Base-by-base conservation (phyloP, 2,329 filamentous ascomycete genomes). In the Fusarium euwallaceae region DNA sequence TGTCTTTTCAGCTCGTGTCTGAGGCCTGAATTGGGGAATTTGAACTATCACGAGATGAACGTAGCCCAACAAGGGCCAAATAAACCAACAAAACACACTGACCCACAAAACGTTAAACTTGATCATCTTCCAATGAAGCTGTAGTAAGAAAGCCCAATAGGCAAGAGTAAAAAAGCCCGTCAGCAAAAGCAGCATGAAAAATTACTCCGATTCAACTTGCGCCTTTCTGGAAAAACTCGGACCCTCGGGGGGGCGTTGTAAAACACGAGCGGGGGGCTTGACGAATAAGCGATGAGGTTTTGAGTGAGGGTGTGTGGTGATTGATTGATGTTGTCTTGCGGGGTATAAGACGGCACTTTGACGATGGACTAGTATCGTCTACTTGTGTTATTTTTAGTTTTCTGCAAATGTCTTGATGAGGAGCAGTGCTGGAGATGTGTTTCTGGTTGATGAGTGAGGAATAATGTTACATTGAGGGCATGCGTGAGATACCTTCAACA, bases 201-300 rank as follows among this genome's bases (percentile, higher is more conserved):
- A 17, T 58, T 58, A 22, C 58, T 17, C 58, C 58, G 43, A 48
- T 16, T 4, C 37, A 39, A 41, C 37, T 41, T 41, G 24, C 32
- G 5, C 39, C n/a, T n/a, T 43, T 48, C 43, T 48, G 43, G 43
- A 45, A 48, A 48, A 48, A 48, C 43, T n/a, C 48, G 48, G 59
- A 61, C 37, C 24, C 37, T 61, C 37, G 41, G n/a, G 41, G 20
- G 43, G 43, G 43, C 43, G 20, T 24, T 45, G 39, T 20, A 9
- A 12, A 60, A 61, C 59, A 48, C 59, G 59, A 61, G 59, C 27
- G 20, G 27, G 56, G 58, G 59, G 43, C 43, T 48, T 45, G 71
- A 71, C 71, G 71, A 73, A 73, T 73, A 29, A 63, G 70, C 56
- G n/a, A 45, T 36, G 32, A 4, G 43, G 64, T 27, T 22, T n/a